Conservation (phyloP, 1,139 yeast genomes). For the Zygoascus hellenicus region DNA sequence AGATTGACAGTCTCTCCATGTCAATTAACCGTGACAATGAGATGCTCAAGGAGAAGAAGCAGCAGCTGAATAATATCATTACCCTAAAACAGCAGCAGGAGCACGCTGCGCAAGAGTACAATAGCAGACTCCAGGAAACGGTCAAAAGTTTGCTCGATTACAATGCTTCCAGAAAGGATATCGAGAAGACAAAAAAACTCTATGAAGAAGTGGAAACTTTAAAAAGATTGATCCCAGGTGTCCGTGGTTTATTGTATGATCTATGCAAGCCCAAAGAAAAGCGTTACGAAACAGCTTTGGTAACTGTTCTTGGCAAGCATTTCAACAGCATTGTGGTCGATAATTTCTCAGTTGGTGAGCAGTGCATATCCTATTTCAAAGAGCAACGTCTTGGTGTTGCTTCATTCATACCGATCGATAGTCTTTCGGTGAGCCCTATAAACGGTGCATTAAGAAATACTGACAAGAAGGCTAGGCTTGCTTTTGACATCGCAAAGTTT, state of each 20-base stretch:
- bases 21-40: slow-evolving; percentile 33
- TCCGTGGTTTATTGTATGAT: slow-evolving; percentile 73
- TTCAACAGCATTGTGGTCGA: slow-evolving; percentile 84
- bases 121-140: slow-evolving; percentile 59
- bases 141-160: slow-evolving; percentile 62
- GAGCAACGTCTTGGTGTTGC: slow-evolving; percentile 84
- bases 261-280: slow-evolving; percentile 74
- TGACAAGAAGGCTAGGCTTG: slow-evolving; percentile 53
- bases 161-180: slow-evolving; percentile 70
- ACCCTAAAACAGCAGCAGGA: slow-evolving; percentile 43
- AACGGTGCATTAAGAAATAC: slow-evolving; percentile 52
- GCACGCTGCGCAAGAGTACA: slow-evolving; percentile 49
- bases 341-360: slow-evolving; percentile 64
- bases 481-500: slow-evolving; percentile 61
- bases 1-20: slow-evolving; percentile 16
- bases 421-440: slow-evolving; percentile 59
- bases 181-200: slow-evolving; percentile 58
- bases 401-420: slow-evolving; percentile 82
- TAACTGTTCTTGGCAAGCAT: slow-evolving; percentile 72
- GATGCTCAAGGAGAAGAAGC: slow-evolving; percentile 39
- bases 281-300: slow-evolving; percentile 69
- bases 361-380: slow-evolving; percentile 75
- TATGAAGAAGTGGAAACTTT: slow-evolving; percentile 68
- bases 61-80: slow-evolving; percentile 39
- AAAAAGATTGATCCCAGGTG: slow-evolving; percentile 72